A percentile compares a stretch with the other conserved stretches of the same genome.
phyloP scores from a whole-genome alignment of 2,329 filamentous ascomycete species.

The Penicillium sp. region DNA sequence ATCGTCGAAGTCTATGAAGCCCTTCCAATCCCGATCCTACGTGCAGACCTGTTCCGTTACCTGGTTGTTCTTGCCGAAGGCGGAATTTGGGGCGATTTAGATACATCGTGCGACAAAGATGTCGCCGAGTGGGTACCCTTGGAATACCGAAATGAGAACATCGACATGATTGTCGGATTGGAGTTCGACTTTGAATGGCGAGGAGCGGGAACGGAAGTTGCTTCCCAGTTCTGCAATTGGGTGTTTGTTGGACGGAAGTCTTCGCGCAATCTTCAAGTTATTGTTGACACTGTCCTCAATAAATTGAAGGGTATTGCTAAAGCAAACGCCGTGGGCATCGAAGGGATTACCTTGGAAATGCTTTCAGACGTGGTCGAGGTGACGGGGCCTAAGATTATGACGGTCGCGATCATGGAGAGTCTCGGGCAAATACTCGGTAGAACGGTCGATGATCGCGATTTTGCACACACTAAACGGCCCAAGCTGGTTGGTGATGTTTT shows the following conservation, averaged over 20 bases:
- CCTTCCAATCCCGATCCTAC: constrained; percentile 41
- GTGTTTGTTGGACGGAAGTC: constrained; percentile 21
- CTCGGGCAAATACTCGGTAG: constrained; percentile 17
- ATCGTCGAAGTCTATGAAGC: constrained; percentile 39
- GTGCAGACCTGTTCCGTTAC: constrained; percentile 47
- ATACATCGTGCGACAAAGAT: constrained; percentile 36
- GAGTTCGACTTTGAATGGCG: constrained; percentile 36
- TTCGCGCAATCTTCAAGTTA: constrained; percentile 19
- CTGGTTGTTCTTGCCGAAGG: constrained; percentile 44
- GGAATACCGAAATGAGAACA: constrained; percentile 27
- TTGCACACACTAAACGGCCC: constrained; percentile 22
- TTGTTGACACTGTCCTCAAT: constrained; percentile 22
- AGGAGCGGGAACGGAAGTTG: constrained; percentile 11
- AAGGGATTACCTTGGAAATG: constrained; percentile 26
- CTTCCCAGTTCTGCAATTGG: constrained; percentile 29
- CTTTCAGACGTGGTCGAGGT: constrained; percentile 30
- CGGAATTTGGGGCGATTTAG: constrained; percentile 46
- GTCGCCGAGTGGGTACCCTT: constrained; percentile 41
- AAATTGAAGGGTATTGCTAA: constrained; percentile 21
- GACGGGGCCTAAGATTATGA: constrained; percentile 32
- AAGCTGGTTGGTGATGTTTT: constrained; percentile 29
- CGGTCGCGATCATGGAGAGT: constrained; percentile 22
- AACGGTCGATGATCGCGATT: constrained; percentile 25
- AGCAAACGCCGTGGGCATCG: constrained; percentile 15
- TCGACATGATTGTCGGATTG: constrained; percentile 41